Conservation (phyloP, 176 grass and related monocot species). For the Oryza longistaminata region DNA sequence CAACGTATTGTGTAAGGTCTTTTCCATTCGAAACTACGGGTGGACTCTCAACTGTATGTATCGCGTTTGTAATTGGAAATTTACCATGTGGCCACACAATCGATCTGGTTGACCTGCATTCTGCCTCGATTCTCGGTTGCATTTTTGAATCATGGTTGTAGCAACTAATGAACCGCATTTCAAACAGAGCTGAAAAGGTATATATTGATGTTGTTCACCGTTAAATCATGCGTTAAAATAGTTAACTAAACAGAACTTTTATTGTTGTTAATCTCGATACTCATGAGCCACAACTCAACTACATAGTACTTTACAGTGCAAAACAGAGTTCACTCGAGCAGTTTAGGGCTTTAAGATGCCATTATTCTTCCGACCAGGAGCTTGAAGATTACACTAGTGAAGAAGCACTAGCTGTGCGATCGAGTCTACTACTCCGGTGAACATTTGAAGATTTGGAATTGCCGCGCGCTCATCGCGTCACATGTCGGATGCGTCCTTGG, state of each 20-base stretch:
- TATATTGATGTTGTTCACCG: too few relatives aligned
- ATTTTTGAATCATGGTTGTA: too few relatives aligned
- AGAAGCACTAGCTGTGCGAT: neutral
- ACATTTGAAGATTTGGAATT: neutral
- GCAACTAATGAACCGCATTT: too few relatives aligned
- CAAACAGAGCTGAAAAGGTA: neutral
- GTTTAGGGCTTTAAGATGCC: neutral
- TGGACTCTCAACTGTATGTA: too few relatives aligned
- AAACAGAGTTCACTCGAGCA: neutral
- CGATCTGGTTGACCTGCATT: too few relatives aligned
- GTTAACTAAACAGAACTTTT: too few relatives aligned
- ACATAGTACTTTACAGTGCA: neutral
- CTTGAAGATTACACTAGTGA: neutral
- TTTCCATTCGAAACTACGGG: too few relatives aligned
- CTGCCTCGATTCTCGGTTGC: too few relatives aligned
- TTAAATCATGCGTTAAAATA: too few relatives aligned
- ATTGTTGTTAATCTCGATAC: neutral
- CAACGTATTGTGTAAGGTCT: neutral
- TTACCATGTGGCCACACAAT: too few relatives aligned
- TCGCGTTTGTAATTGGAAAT: too few relatives aligned
- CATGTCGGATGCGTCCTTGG: conserved; percentile 16
- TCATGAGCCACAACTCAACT: neutral
- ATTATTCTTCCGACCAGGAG: neutral
- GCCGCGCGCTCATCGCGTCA: neutral
- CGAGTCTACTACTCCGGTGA: neutral